A percentile compares a stretch with the other conserved stretches of the same genome.
phyloP scores from a whole-genome alignment of 768 basidiomycete genomes.

The Hygrophorus russula region DNA sequence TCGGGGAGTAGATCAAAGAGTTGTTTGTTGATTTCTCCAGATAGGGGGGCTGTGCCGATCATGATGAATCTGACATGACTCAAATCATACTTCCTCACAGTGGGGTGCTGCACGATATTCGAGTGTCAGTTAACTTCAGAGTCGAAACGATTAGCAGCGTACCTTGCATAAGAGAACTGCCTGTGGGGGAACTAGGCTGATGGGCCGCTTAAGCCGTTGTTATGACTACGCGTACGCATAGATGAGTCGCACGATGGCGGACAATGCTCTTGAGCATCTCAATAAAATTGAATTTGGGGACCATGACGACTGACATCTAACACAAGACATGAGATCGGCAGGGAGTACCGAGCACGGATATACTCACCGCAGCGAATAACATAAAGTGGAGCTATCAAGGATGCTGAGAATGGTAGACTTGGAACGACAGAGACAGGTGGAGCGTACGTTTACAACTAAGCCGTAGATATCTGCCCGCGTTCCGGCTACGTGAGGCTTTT shows the following conservation, averaged over 20 bases:
- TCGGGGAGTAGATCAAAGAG: constrained; percentile 38
- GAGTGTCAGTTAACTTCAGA: neutral
- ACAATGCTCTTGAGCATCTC: constrained; percentile 52
- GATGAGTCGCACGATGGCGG: constrained; percentile 44
- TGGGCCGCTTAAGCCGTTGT: too few species aligned
- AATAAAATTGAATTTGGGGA: too few species aligned
- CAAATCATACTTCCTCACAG: constrained; percentile 37
- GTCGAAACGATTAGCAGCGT: constrained; percentile 2
- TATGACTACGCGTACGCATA: constrained; percentile 17
- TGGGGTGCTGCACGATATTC: constrained; percentile 29
- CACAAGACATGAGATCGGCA: neutral
- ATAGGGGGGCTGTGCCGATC: constrained; percentile 48
- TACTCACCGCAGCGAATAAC: constrained; percentile 40
- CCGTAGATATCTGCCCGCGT: constrained; percentile 46
- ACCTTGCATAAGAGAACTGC: constrained; percentile 48
- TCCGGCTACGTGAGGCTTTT: neutral
- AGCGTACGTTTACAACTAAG: constrained; percentile 41
- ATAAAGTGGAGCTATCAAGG: constrained; percentile 38
- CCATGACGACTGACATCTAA: constrained; percentile 44
- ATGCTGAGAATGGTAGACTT: neutral
- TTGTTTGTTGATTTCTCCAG: constrained; percentile 38
- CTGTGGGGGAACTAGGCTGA: constrained; percentile 46
- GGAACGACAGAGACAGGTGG: constrained; percentile 2
- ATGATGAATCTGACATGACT: constrained; percentile 34
- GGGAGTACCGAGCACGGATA: neutral